phyloP scores from a whole-genome alignment of 2,329 filamentous ascomycete species.

The Ascochyta fabae region DNA sequence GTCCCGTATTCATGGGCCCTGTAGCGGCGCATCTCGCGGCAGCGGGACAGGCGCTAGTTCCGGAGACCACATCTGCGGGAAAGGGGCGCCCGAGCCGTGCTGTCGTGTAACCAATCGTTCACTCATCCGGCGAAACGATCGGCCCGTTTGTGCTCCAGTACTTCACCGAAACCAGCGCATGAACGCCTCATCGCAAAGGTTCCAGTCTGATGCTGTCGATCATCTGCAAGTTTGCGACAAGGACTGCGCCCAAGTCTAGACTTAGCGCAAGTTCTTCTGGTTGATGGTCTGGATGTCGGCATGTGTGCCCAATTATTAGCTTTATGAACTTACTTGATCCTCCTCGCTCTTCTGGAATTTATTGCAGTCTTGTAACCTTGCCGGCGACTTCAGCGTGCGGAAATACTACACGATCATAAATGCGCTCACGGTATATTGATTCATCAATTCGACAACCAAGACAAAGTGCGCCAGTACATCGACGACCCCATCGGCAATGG shows the following conservation, averaged over 20 bases:
- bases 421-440: too few species aligned
- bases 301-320: too few species aligned
- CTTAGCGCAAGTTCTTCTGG: background rate
- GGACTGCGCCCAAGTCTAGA: background rate
- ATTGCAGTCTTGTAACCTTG: too few species aligned
- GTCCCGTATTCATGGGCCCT: too few species aligned
- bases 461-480: too few species aligned
- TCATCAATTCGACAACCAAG: too few species aligned
- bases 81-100: background rate
- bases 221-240: background rate
- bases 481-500: too few species aligned
- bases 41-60: background rate
- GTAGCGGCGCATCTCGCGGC: background rate
- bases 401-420: too few species aligned
- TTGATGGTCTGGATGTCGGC: too few species aligned
- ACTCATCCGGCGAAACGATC: background rate
- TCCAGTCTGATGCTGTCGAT: background rate
- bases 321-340: too few species aligned
- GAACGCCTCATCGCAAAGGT: slow-evolving; percentile 1
- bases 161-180: slow-evolving; percentile 2
- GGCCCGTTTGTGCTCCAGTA: background rate
- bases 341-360: too few species aligned
- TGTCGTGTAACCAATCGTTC: slow-evolving; percentile 1
- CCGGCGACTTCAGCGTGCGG: too few species aligned
- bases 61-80: background rate